Evolutionary conservation across 2,329 filamentous ascomycete species (phyloP).

Genomic region (Leptoxyphium fumago): DNA sequence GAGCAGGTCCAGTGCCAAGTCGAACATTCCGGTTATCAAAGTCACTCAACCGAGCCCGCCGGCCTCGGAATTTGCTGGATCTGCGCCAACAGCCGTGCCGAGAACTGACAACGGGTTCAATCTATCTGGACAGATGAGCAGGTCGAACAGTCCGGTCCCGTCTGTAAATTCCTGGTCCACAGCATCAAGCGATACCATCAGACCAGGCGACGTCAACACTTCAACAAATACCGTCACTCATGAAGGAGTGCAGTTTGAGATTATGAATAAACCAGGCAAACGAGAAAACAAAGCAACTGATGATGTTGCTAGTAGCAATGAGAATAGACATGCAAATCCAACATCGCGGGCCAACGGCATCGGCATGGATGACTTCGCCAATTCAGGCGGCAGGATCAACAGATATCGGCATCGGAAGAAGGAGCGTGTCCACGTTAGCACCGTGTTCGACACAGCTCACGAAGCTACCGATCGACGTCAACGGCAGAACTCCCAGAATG

Average conservation of each 20-base stretch:
- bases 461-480: not conserved
- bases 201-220: too few species aligned
- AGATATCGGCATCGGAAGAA: constrained; percentile 6
- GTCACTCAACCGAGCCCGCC: not conserved
- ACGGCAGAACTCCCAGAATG: constrained; percentile 1
- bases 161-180: not conserved
- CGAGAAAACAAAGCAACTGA: too few species aligned
- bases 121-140: not conserved
- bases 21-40: not conserved
- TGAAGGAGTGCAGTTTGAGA: too few species aligned
- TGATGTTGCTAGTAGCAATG: too few species aligned
- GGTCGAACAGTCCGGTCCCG: not conserved
- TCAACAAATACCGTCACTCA: too few species aligned
- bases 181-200: not conserved
- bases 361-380: too few species aligned
- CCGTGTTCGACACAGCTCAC: not conserved
- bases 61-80: too few species aligned
- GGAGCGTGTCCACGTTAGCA: constrained; percentile 5
- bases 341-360: too few species aligned
- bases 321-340: too few species aligned
- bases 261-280: too few species aligned
- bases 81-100: too few species aligned
- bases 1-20: not conserved
- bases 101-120: not conserved
- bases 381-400: not conserved